Evolutionary conservation across 257 asterid species (phyloP), one percentile per base, ranked within the genome.

Genomic region (Verbena officinalis): DNA sequence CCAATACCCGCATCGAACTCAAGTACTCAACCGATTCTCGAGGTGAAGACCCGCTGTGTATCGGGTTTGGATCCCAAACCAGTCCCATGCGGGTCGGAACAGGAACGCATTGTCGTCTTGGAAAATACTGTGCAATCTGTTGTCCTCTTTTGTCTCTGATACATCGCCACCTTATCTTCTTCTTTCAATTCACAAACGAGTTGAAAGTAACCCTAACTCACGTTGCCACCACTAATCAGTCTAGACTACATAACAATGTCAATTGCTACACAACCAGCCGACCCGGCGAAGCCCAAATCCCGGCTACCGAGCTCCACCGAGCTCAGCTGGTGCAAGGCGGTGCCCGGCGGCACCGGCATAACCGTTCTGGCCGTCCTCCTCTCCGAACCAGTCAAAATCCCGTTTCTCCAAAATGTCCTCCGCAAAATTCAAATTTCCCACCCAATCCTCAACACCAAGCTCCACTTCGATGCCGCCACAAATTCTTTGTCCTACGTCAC

Each of bases 251-350:
- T 0, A 39, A 70, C 30, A 53, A 78, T 79, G 84, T 65, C 79
- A 16, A 59, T 66, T 45, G 48, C 70, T 12, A 40, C 63, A 7
- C 58, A 34, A 24, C 43, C 73, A 20, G 51, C 17, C 2, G 40
- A 46, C 15, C 73, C 48, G 33, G 30, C 68, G 4, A 73, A 59
- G 48, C 61, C 74, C 58, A 57, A 70, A 68, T 17, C n/a, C 77
- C 95, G 98, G 7, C 81, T 72, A 13, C 76, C 66, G 0, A 90
- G 96, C 22, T 74, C 77, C 79, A 90, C 97, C 31, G 98, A 93
- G 81, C 78, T 48, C 71, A 93, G 95, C 78, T 93, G 96, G 98
- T 93, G 97, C 90, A 82, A 73, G 76, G 97, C 97, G 12, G 91
- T 83, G 1, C 88, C 92, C 17, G 92, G 91, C 20, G 98, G 98